Evolutionary conservation across 768 basidiomycete genomes (phyloP).

Genomic region (Lanmaoa pseudosensibilis): DNA sequence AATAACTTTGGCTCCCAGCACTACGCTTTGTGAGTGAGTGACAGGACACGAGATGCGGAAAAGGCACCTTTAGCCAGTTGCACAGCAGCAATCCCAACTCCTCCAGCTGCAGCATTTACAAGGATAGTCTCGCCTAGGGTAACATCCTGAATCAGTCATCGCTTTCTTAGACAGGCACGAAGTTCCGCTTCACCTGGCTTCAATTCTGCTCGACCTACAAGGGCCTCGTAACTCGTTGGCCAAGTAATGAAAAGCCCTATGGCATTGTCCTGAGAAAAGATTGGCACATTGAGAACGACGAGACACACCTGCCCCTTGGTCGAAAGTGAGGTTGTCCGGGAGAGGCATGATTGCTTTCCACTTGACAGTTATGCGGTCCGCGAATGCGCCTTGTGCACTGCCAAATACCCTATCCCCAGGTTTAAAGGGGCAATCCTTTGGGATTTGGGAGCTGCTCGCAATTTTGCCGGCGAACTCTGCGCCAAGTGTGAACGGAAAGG

Average conservation of each 20-base stretch:
- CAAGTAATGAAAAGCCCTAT: slow-evolving; percentile 82
- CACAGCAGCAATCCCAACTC: slow-evolving; percentile 88
- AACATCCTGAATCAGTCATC: slow-evolving; percentile 5
- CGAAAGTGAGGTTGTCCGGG: slow-evolving; percentile 74
- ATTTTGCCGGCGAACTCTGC: slow-evolving; percentile 85
- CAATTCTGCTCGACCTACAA: slow-evolving; percentile 81
- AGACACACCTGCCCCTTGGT: slow-evolving; percentile 76
- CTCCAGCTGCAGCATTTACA: slow-evolving; percentile 94
- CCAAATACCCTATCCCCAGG: slow-evolving; percentile 91
- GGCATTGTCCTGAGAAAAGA: slow-evolving; percentile 1
- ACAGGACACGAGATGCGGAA: neutral
- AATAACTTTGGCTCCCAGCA: slow-evolving; percentile 90
- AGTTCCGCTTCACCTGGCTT: slow-evolving; percentile 58
- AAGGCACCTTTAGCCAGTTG: slow-evolving; percentile 85
- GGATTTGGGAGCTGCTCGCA: slow-evolving; percentile 68
- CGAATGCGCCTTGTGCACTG: slow-evolving; percentile 73
- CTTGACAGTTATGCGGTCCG: slow-evolving; percentile 66
- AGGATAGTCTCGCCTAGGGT: slow-evolving; percentile 82
- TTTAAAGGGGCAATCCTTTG: slow-evolving; percentile 72
- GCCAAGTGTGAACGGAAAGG: slow-evolving; percentile 83
- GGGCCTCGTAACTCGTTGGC: slow-evolving; percentile 91
- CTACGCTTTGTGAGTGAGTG: slow-evolving; percentile 39
- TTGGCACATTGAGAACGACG: neutral
- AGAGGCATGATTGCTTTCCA: slow-evolving; percentile 57
- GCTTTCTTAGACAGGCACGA: neutral